Conservation (phyloP, 2,329 filamentous ascomycete genomes). For the Ceratocystis cacaofunesta region DNA sequence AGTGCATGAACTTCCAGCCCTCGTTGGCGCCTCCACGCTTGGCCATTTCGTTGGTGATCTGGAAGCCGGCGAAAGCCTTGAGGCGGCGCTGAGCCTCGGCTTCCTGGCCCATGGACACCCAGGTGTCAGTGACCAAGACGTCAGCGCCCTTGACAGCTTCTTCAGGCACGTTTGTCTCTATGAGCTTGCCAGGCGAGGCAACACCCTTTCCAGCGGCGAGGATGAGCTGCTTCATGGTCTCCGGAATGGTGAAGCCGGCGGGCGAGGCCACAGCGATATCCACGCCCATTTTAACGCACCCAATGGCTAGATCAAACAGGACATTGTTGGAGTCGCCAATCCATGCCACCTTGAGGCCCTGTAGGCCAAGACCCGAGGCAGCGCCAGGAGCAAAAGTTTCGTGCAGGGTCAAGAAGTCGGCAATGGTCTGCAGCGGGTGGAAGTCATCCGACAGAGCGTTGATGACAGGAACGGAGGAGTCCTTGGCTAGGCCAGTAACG, state of each 20-base stretch:
- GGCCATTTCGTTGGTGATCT: conserved; percentile 77
- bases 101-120: conserved; percentile 98
- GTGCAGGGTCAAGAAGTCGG: conserved; percentile 81
- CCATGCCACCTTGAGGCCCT: conserved; percentile 87
- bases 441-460: conserved; percentile 81
- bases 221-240: conserved; percentile 59
- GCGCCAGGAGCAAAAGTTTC: conserved; percentile 45
- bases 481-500: conserved; percentile 51
- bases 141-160: conserved; percentile 76
- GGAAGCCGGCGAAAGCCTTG: conserved; percentile 74
- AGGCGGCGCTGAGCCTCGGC: conserved; percentile 63
- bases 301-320: conserved; percentile 82
- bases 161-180: conserved; percentile 65
- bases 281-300: conserved; percentile 72
- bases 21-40: conserved; percentile 72
- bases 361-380: conserved; percentile 44
- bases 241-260: conserved; percentile 66
- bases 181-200: conserved; percentile 47
- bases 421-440: conserved; percentile 87
- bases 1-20: conserved; percentile 98
- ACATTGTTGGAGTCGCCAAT: conserved; percentile 96
- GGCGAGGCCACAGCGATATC: conserved; percentile 80
- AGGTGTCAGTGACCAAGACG: conserved; percentile 89
- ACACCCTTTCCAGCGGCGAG: conserved; percentile 43
- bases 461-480: conserved; percentile 67